Evolutionary conservation across 495 filamentous ascomycete species (phyloP).

Genomic region (Niebla homalea): DNA sequence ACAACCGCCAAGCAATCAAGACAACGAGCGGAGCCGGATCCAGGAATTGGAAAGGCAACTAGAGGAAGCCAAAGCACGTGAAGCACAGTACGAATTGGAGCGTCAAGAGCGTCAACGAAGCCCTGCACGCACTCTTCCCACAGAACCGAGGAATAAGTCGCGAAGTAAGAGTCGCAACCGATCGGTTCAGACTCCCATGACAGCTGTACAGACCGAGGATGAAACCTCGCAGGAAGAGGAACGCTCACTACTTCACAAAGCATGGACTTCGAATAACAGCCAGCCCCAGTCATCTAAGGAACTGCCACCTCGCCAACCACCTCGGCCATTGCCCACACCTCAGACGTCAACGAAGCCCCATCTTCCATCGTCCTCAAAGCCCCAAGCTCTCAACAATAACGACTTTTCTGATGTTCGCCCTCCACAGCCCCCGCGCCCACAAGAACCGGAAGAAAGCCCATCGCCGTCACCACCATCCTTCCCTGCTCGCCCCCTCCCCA

Average conservation of each 20-base stretch:
- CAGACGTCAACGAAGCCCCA: constrained; percentile 1
- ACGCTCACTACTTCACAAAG: constrained; percentile 54
- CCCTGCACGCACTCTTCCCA: constrained; percentile 15
- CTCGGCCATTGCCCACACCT: constrained; percentile 26
- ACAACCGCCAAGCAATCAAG: constrained; percentile 14
- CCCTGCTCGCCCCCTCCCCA: constrained; percentile 33
- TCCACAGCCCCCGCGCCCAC: not conserved
- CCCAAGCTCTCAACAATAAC: not conserved
- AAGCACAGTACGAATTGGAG: constrained; percentile 70
- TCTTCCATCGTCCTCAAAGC: not conserved
- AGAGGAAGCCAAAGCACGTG: constrained; percentile 71
- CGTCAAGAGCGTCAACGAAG: constrained; percentile 38
- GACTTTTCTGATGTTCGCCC: not conserved
- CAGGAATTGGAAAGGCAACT: constrained; percentile 76
- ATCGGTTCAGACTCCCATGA: constrained; percentile 20
- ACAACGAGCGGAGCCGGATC: constrained; percentile 38
- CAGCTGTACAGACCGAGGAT: constrained; percentile 31
- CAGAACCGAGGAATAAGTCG: constrained; percentile 22
- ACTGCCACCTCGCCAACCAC: constrained; percentile 23
- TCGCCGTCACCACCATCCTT: constrained; percentile 20
- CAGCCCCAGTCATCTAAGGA: constrained; percentile 16
- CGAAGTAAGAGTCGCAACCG: constrained; percentile 25
- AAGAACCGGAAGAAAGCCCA: constrained; percentile 7
- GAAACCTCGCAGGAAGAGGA: constrained; percentile 61
- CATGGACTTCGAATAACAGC: constrained; percentile 49